Evolutionary conservation across 345 rosid genomes (phyloP).

Genomic region (Eucalyptus caleyi): DNA sequence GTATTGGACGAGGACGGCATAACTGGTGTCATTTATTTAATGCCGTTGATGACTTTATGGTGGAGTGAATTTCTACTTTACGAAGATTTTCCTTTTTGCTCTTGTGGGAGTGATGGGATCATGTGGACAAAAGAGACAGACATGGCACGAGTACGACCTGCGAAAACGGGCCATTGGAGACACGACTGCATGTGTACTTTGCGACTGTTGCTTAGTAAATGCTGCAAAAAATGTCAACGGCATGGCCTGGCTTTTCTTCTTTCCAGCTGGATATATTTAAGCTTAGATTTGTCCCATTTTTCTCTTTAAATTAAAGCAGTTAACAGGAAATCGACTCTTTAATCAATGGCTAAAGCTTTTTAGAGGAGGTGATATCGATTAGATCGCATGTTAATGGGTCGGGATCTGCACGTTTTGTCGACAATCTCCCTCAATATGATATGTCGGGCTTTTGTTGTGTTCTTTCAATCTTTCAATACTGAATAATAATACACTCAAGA

Average conservation of each 20-base stretch:
- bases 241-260: background rate
- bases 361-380: background rate
- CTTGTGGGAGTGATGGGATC: background rate
- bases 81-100: background rate
- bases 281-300: background rate
- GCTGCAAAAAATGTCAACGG: background rate
- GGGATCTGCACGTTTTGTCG: background rate
- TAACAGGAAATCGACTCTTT: background rate
- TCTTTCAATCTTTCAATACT: accelerated
- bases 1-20: background rate
- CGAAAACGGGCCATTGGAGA: background rate
- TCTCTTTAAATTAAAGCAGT: background rate
- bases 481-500: background rate
- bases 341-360: background rate
- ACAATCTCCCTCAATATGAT: background rate
- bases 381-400: background rate
- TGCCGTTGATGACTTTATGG: background rate
- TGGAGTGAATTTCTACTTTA: background rate
- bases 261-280: background rate
- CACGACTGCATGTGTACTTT: background rate
- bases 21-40: background rate
- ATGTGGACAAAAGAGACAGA: background rate
- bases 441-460: background rate
- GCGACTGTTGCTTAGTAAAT: background rate
- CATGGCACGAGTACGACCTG: background rate